Conservation (phyloP, 352 stramenopile genomes). For the Phytophthora pluvialis region DNA sequence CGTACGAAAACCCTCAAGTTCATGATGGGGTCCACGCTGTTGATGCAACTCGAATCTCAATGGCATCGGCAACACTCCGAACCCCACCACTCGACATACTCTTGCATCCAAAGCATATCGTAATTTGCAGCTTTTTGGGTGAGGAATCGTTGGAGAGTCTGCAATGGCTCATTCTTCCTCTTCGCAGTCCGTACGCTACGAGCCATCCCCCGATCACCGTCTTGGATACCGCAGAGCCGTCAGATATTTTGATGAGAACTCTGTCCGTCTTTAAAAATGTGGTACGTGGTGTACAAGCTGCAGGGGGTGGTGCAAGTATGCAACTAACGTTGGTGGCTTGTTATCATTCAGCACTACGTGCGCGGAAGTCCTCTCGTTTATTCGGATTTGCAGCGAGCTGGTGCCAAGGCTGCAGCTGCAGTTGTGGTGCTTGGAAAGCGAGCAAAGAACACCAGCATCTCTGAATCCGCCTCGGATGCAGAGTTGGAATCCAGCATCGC, state of each 20-base stretch:
- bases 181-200: constrained; percentile 57
- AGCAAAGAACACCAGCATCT: constrained; percentile 44
- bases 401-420: constrained; percentile 75
- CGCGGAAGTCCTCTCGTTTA: constrained; percentile 81
- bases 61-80: constrained; percentile 34
- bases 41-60: constrained; percentile 27
- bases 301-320: neutral
- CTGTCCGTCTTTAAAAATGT: constrained; percentile 68
- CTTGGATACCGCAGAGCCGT: constrained; percentile 71
- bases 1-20: constrained; percentile 49
- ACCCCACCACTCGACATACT: constrained; percentile 68
- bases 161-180: constrained; percentile 78
- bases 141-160: constrained; percentile 78
- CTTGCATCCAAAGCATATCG: constrained; percentile 70
- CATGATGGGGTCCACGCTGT: constrained; percentile 27
- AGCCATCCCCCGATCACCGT: constrained; percentile 81
- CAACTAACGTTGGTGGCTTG: neutral
- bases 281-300: constrained; percentile 43
- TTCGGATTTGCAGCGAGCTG: constrained; percentile 77
- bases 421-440: constrained; percentile 87
- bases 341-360: constrained; percentile 71
- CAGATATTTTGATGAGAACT: constrained; percentile 50
- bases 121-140: constrained; percentile 86
- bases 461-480: constrained; percentile 35
- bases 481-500: constrained; percentile 78